A percentile compares a stretch with the other conserved stretches of the same genome.
Conservation (phyloP, 2,329 filamentous ascomycete genomes). For the Zarea fungicola region DNA sequence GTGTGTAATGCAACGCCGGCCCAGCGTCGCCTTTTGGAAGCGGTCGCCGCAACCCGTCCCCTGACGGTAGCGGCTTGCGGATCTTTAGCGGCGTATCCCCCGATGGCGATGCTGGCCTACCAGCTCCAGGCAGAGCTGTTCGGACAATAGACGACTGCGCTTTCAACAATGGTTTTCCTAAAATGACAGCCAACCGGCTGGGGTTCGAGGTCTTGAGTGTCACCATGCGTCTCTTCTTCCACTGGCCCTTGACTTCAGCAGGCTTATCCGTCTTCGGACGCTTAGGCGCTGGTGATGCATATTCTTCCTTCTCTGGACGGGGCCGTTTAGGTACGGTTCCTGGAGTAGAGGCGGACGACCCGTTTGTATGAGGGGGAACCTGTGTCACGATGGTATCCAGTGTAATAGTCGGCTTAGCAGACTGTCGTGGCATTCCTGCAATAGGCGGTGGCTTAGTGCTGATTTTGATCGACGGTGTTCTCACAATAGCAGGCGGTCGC, state of each 20-base stretch:
- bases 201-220: constrained; percentile 32
- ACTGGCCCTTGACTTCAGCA: constrained; percentile 17
- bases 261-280: constrained; percentile 31
- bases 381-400: constrained; percentile 25
- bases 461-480: constrained; percentile 36
- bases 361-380: constrained; percentile 18
- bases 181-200: constrained; percentile 29
- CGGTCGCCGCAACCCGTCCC: not conserved
- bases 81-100: constrained; percentile 5
- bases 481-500: constrained; percentile 23
- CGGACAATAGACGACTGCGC: constrained; percentile 19
- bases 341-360: constrained; percentile 17
- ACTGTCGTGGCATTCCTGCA: constrained; percentile 19
- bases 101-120: constrained; percentile 23
- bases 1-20: constrained; percentile 17
- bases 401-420: constrained; percentile 15
- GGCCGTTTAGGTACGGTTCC: constrained; percentile 29
- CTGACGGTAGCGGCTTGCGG: constrained; percentile 13
- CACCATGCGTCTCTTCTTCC: constrained; percentile 31
- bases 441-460: constrained; percentile 26
- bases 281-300: constrained; percentile 31
- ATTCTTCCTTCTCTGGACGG: constrained; percentile 33
- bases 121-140: constrained; percentile 29
- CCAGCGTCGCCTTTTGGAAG: not conserved
- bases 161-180: constrained; percentile 24